Evolutionary conservation across 2,329 filamentous ascomycete species (phyloP), one percentile per base, ranked within the genome.

Genomic region (Chlorencoelia australis): DNA sequence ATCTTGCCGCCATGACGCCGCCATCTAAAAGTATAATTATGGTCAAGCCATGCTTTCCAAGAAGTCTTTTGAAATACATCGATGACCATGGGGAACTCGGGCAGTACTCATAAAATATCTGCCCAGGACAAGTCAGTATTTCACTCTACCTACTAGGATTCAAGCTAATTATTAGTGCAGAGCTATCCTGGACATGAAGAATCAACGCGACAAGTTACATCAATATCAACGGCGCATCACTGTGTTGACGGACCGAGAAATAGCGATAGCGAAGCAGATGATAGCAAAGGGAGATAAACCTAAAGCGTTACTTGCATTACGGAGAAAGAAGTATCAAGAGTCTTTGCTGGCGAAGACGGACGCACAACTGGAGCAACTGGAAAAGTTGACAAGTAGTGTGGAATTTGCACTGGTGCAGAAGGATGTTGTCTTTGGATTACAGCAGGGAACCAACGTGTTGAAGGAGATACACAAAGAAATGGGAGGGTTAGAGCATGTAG

Each of bases 381-480:
- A 98, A 66, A 78, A 85, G 55, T 67, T 98, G 48, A 91, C 85
- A 7, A 75, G 76, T 37, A 87, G 78, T 57, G 87, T 98, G 53
- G 91, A 98, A 63, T 98, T 98, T 62, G 86, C 91, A 25, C 73
- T 89, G 17, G 91, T 98, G 48, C 89, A 96, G 60, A 96, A 95
- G 64, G 91, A 96, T 65, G 82, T 98, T 24, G 59, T 98, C 4
- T 95, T 84, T 60, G 91, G 91, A 0, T 61, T 98, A 52, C 82
- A 93, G 61, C 87, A 95, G 66, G 89, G 89, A 26, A 95, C 88
- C 0, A 74, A 73, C 44, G 91, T 96, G 22, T 68, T 98, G 42
- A 79, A 84, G 57, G 82, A 91, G 59, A 96, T 98, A 40, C 82
- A 96, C 58, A 75, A 74, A 52, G 89, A 98, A 66, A 96, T 98